Evolutionary conservation across 306 rosid genomes (phyloP), one percentile per base, ranked within the genome.

Genomic region (Vicia faba): DNA sequence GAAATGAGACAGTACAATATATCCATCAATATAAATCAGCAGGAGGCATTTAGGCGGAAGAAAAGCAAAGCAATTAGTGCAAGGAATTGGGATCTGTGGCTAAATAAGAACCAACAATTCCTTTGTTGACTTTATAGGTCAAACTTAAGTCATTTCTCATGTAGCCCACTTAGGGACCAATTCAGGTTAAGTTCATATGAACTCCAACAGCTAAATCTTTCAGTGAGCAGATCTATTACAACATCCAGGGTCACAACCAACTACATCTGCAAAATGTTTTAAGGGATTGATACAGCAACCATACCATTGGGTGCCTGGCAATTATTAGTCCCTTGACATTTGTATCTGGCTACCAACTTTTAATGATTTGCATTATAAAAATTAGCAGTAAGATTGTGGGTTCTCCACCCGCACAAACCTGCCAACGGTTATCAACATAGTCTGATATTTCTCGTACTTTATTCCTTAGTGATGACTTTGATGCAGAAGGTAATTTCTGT

Each of bases 391-490:
- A 67, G 56, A 73, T 31, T 26, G 43, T n/a, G 61, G 29, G 56
- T 63, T 58, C 45, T 43, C 20, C 72, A 28, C 58, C 72, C 48
- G 26, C 41, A 81, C 92, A 74, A 62, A 93, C 98, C 98, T 88
- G 95, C 87, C 85, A 81, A 9, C 80, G 85, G 62, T 89, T 93
- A 65, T 93, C 98, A 60, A 80, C 87, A 68, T 80, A 90, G 36
- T 86, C 85, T 1, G 97, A 88, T 56, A 90, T 64, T 80, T 90
- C 96, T 1, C 92, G 87, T 29, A 93, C 95, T 88, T 85, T 93
- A 60, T 78, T 90, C 71, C 81, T 87, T 74, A 93, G 76, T 49
- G 68, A 76, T 71, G 90, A 67, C 84, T 88, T 93, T 0, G 99
- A 71, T 18, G 53, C 84, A 70, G 71, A 75, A 51, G 97, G 99